Evolutionary conservation across 768 basidiomycete species (phyloP).

Genomic region (Ramaria sp.): DNA sequence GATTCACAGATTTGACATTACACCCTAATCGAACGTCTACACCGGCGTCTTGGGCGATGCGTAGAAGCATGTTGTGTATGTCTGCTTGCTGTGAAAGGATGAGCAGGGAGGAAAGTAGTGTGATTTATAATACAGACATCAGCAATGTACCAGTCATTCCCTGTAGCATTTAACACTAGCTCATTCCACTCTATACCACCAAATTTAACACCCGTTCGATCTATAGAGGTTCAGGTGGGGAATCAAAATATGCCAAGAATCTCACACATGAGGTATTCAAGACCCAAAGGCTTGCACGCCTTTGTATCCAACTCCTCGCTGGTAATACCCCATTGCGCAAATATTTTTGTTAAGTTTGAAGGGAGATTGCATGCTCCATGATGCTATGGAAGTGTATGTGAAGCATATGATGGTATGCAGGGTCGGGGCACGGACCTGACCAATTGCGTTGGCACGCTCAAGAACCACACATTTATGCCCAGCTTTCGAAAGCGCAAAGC

Average conservation of each 20-base stretch:
- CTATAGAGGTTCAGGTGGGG: conserved; percentile 16
- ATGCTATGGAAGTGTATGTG: not conserved
- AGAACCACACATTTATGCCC: conserved; percentile 53
- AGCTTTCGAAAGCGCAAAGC: conserved; percentile 40
- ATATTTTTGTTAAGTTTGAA: conserved; percentile 46
- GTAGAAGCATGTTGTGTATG: conserved; percentile 35
- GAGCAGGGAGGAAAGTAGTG: not conserved
- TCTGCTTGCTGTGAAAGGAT: conserved; percentile 35
- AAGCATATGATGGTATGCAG: not conserved
- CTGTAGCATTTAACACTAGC: conserved; percentile 34
- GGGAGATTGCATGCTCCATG: conserved; percentile 22
- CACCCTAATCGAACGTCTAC: conserved; percentile 33
- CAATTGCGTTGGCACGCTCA: conserved; percentile 35
- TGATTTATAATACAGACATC: conserved; percentile 25
- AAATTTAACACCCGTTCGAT: conserved; percentile 32
- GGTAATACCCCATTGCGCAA: conserved; percentile 45
- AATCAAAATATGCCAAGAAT: not conserved
- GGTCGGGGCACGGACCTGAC: conserved; percentile 20
- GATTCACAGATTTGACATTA: conserved; percentile 19
- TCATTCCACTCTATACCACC: conserved; percentile 37
- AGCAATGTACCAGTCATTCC: conserved; percentile 38
- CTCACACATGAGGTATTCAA: conserved; percentile 24
- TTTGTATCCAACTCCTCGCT: conserved; percentile 28
- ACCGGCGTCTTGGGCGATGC: conserved; percentile 35
- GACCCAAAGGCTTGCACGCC: conserved; percentile 24